phyloP scores from a whole-genome alignment of 2,329 filamentous ascomycete genomes.

The Dothideomycetes sp. region DNA sequence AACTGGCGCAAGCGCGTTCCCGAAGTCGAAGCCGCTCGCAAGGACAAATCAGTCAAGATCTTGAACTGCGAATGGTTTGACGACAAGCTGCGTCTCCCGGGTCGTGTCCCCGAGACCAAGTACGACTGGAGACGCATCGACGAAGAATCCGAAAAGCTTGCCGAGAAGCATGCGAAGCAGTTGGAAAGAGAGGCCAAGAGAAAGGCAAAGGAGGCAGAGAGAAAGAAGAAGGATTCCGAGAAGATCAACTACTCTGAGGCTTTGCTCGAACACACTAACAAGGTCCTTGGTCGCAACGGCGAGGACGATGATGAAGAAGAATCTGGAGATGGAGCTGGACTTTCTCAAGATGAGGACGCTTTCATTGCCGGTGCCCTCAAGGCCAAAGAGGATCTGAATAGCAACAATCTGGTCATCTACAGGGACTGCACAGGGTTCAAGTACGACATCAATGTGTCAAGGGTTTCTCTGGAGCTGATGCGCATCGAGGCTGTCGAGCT shows the following conservation, averaged over 20 bases:
- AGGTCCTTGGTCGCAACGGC: neutral
- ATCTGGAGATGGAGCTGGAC: neutral
- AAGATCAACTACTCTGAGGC: slow-evolving; percentile 17
- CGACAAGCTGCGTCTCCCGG: slow-evolving; percentile 36
- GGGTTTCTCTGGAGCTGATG: slow-evolving; percentile 40
- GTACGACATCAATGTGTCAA: slow-evolving; percentile 55
- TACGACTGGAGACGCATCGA: slow-evolving; percentile 27
- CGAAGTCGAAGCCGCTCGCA: slow-evolving; percentile 6
- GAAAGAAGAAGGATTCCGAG: slow-evolving; percentile 23
- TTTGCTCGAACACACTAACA: slow-evolving; percentile 8
- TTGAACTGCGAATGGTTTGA: slow-evolving; percentile 39
- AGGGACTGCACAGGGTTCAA: slow-evolving; percentile 52
- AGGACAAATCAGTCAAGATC: slow-evolving; percentile 23
- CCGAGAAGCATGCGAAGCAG: slow-evolving; percentile 25
- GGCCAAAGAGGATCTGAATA: slow-evolving; percentile 22
- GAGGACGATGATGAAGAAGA: neutral
- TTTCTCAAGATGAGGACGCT: slow-evolving; percentile 10
- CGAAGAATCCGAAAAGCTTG: slow-evolving; percentile 19
- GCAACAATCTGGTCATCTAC: slow-evolving; percentile 55
- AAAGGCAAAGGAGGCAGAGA: slow-evolving; percentile 19
- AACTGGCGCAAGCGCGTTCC: slow-evolving; percentile 41
- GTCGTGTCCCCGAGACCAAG: slow-evolving; percentile 25
- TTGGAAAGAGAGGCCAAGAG: slow-evolving; percentile 20
- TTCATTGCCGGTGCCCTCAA: slow-evolving; percentile 21
- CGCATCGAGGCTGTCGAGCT: slow-evolving; percentile 51